These are phyloP conservation scores for Aspergillus asperescens DNA, from an alignment of 495 filamentous ascomycete genomes.

Conservation along the genomic window DNA sequence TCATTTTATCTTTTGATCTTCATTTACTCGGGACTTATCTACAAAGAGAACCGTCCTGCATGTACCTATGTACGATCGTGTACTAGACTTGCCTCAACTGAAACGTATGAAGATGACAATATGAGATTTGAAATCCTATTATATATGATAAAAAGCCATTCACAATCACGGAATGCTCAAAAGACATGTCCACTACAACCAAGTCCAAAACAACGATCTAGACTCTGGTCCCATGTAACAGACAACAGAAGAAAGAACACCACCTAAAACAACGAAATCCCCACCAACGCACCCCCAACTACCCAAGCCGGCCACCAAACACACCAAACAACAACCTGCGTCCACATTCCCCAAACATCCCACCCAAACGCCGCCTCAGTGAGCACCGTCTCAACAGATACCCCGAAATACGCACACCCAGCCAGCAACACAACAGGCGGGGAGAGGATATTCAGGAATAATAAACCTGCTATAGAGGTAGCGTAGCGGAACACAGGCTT, in stretches of 20 bases:
- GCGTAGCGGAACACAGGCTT: conserved; percentile 20
- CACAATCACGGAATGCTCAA: not conserved
- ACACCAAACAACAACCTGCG: conserved; percentile 85
- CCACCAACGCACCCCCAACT: conserved; percentile 51
- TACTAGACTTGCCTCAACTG: conserved; percentile 18
- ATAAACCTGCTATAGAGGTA: conserved; percentile 23
- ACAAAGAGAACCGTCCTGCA: conserved; percentile 20
- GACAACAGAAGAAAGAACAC: not conserved
- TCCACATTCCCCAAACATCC: conserved; percentile 89
- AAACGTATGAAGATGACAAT: conserved; percentile 10
- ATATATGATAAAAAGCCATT: not conserved
- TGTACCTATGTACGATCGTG: conserved; percentile 17
- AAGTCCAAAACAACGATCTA: not conserved
- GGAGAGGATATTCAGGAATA: conserved; percentile 54
- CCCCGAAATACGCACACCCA: conserved; percentile 46
- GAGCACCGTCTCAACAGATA: conserved; percentile 53
- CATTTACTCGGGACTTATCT: too few relatives aligned
- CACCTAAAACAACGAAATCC: conserved; percentile 34
- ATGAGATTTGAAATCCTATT: not conserved
- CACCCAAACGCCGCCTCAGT: conserved; percentile 80
- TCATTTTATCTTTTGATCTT: not conserved
- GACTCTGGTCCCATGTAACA: too few relatives aligned
- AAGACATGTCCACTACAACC: too few relatives aligned
- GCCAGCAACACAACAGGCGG: conserved; percentile 59
- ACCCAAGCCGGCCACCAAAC: conserved; percentile 99